A percentile compares a stretch with the other conserved stretches of the same genome.
Conservation (phyloP, 225 moss, liverwort and hornwort species). For the Pseudisothecium myosuroides region DNA sequence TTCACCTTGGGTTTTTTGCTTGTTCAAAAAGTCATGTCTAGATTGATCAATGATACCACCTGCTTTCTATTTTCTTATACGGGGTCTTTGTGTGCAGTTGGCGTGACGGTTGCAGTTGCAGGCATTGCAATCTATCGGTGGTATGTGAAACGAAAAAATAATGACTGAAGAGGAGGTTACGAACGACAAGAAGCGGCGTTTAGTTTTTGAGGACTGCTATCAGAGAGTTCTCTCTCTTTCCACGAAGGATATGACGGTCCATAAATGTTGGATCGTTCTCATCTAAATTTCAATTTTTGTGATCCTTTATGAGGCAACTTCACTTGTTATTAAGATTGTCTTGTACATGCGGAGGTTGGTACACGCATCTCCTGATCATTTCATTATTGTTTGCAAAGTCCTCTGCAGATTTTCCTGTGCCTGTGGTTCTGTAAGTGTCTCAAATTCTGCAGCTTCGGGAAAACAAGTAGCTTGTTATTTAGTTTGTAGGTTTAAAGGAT, state of each 20-base stretch:
- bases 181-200: not conserved
- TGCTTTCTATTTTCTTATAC: not conserved
- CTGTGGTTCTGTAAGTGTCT: not conserved
- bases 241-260: not conserved
- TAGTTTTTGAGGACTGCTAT: not conserved
- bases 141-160: not conserved
- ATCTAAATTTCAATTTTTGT: not conserved
- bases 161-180: not conserved
- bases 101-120: conserved; percentile 55
- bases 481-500: not conserved
- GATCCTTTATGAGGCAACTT: not conserved
- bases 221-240: not conserved
- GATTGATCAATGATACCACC: not conserved
- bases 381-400: not conserved
- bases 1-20: not conserved
- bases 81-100: conserved; percentile 41
- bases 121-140: conserved; percentile 43
- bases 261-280: not conserved
- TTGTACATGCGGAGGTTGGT: not conserved
- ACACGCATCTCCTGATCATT: not conserved
- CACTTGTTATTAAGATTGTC: not conserved
- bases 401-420: not conserved
- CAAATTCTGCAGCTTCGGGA: not conserved
- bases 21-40: not conserved
- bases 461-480: not conserved